phyloP scores from a whole-genome alignment of 495 filamentous ascomycete species.

The Trichoderma asperelloides region DNA sequence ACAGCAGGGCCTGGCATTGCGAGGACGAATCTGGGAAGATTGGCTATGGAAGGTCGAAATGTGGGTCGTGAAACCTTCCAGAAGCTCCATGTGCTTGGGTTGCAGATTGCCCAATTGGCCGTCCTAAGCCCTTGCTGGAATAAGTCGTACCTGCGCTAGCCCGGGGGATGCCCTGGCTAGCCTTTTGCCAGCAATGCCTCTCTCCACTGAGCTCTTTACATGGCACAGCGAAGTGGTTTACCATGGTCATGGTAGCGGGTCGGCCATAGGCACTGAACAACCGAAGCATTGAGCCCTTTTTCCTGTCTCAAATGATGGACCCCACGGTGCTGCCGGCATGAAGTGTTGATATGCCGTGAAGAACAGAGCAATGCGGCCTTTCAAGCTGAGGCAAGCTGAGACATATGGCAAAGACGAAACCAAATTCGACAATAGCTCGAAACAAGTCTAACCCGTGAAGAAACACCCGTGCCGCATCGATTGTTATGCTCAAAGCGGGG shows the following conservation, averaged over 20 bases:
- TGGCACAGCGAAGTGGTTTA: background rate
- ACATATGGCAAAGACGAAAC: background rate
- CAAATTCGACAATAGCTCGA: background rate
- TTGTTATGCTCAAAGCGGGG: no score
- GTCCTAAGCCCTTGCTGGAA: background rate
- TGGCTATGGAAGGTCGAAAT: background rate
- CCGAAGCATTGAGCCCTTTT: constrained; percentile 7
- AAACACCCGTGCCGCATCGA: no score
- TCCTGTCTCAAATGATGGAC: background rate
- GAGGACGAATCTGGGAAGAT: background rate
- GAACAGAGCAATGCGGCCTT: background rate
- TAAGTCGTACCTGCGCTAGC: constrained; percentile 6
- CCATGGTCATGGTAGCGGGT: constrained; percentile 4
- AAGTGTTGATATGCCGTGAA: background rate
- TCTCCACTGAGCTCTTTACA: background rate
- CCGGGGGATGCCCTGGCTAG: constrained; percentile 4
- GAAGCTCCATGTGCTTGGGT: constrained; percentile 7
- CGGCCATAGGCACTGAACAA: background rate
- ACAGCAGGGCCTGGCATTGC: background rate
- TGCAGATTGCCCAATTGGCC: constrained; percentile 5
- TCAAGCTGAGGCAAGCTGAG: background rate
- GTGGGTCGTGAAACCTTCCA: constrained; percentile 7
- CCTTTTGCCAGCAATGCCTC: background rate
- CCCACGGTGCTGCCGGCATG: background rate
- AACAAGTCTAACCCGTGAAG: background rate